Evolutionary conservation across 768 basidiomycete species (phyloP).

Genomic region (Botryobasidium botryosum): DNA sequence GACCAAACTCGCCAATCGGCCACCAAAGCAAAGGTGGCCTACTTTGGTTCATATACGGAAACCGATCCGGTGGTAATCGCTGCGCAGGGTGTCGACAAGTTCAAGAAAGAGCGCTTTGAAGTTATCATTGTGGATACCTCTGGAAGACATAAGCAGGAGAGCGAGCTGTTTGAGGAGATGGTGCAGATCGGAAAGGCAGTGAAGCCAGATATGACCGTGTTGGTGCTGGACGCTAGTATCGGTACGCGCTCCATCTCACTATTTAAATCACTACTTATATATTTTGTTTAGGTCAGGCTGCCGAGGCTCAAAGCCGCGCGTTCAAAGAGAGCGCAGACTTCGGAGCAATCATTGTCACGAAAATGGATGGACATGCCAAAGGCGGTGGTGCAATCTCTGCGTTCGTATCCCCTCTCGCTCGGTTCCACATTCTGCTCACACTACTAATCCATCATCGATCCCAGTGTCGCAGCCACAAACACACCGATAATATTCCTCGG

Average conservation of each 20-base stretch:
- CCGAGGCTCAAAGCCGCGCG: constrained; percentile 86
- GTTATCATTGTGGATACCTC: constrained; percentile 98
- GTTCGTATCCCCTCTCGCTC: constrained; percentile 32
- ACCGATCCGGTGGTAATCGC: constrained; percentile 95
- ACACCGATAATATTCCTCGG: constrained; percentile 99
- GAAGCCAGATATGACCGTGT: constrained; percentile 88
- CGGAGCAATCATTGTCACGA: constrained; percentile 97
- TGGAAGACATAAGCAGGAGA: constrained; percentile 93
- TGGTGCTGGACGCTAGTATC: constrained; percentile 94
- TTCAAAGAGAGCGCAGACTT: constrained; percentile 98
- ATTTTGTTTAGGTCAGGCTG: constrained; percentile 66
- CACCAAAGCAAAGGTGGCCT: constrained; percentile 95
- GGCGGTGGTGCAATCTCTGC: constrained; percentile 98
- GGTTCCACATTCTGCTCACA: neutral
- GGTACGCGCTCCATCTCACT: constrained; percentile 24
- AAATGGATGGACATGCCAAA: constrained; percentile 98
- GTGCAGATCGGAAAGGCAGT: constrained; percentile 89
- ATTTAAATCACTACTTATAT: neutral
- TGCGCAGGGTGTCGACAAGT: constrained; percentile 85
- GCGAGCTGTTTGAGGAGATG: constrained; percentile 95
- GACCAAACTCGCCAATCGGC: constrained; percentile 98
- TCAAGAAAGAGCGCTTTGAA: constrained; percentile 96
- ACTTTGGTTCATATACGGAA: constrained; percentile 98
- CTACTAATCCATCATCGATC: constrained; percentile 1
- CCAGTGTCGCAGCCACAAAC: constrained; percentile 91